Percentiles rank a stretch among this genome's conserved stretches.
These are phyloP conservation scores for Chrysanthemum makinoi DNA, from an alignment of 129 eudicot species.

Conservation along the genomic window DNA sequence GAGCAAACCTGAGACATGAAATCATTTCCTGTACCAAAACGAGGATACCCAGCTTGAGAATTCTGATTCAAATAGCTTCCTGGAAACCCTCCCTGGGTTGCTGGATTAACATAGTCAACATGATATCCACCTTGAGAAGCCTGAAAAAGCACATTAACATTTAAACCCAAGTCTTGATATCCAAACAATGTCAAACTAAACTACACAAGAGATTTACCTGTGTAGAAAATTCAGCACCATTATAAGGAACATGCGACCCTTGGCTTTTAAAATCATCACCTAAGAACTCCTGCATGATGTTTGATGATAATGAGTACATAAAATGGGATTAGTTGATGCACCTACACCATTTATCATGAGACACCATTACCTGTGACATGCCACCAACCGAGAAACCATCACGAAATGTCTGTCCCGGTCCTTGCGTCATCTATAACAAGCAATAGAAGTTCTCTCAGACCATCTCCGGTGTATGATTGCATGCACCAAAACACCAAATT, in stretches of 20 bases:
- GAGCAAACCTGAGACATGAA: slow-evolving; percentile 94
- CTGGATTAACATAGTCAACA: slow-evolving; percentile 58
- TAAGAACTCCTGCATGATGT: slow-evolving; percentile 69
- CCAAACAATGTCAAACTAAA: no score
- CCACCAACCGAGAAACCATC: slow-evolving; percentile 96
- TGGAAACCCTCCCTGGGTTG: slow-evolving; percentile 85
- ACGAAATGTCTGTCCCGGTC: slow-evolving; percentile 72
- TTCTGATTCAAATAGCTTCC: slow-evolving; percentile 84
- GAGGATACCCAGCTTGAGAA: slow-evolving; percentile 96
- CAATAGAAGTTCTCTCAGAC: slow-evolving; percentile 6
- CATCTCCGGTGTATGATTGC: no score
- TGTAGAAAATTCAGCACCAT: slow-evolving; percentile 85
- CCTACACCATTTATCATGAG: no score
- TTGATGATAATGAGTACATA: no score
- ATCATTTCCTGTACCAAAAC: slow-evolving; percentile 86
- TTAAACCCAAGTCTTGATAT: background rate
- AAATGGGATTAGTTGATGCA: no score
- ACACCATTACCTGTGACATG: slow-evolving; percentile 82
- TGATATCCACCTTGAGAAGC: slow-evolving; percentile 98
- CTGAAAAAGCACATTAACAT: slow-evolving; percentile 32
- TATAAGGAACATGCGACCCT: slow-evolving; percentile 96
- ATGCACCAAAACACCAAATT: no score
- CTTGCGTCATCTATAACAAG: slow-evolving; percentile 65
- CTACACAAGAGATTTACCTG: slow-evolving; percentile 48
- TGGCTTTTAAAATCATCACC: slow-evolving; percentile 99